Percentiles rank a stretch among this genome's conserved stretches.
These are phyloP conservation scores for Mucor irregularis DNA, from an alignment of 371 early-diverging fungal species.

Conservation along the genomic window DNA sequence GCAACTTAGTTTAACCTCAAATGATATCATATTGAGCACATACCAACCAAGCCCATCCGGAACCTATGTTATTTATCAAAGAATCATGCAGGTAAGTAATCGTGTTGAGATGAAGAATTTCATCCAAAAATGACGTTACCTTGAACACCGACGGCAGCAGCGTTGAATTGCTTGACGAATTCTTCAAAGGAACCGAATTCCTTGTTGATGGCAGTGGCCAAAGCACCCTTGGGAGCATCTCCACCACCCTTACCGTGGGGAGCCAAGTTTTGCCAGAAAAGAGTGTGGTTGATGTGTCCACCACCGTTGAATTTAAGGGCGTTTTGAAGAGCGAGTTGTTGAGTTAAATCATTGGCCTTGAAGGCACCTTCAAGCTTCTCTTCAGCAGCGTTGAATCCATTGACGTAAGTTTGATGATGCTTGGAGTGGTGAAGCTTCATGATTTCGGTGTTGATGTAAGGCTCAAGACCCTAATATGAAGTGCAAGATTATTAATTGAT, in stretches of 20 bases:
- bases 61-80: constrained; percentile 46
- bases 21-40: constrained; percentile 10
- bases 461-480: constrained; percentile 80
- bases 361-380: constrained; percentile 76
- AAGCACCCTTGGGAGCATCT: constrained; percentile 22
- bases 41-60: constrained; percentile 98
- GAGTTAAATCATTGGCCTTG: constrained; percentile 68
- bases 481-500: not conserved
- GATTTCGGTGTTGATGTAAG: constrained; percentile 91
- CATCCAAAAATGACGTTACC: constrained; percentile 30
- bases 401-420: constrained; percentile 90
- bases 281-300: constrained; percentile 97
- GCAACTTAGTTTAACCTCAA: not conserved
- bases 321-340: constrained; percentile 77
- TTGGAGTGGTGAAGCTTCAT: constrained; percentile 96
- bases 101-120: not conserved
- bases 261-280: constrained; percentile 95
- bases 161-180: constrained; percentile 81
- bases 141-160: constrained; percentile 85
- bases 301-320: constrained; percentile 95
- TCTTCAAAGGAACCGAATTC: constrained; percentile 90
- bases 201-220: constrained; percentile 59
- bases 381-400: constrained; percentile 55
- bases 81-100: too few species aligned
- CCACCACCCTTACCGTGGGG: constrained; percentile 58